Conservation (phyloP, 2,329 filamentous ascomycete species). For the Trichoderma harzianum region DNA sequence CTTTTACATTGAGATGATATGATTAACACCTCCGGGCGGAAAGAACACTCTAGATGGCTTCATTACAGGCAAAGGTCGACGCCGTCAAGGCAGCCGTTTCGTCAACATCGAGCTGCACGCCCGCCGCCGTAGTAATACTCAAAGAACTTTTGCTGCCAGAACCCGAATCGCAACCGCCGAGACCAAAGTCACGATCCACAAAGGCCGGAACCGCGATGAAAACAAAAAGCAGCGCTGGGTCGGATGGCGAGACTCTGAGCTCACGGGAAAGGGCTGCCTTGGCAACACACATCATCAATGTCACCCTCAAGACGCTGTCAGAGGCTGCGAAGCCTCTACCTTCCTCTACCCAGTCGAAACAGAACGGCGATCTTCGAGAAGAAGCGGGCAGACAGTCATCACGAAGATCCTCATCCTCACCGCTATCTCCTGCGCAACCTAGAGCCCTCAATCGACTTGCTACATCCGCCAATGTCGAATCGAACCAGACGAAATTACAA, state of each 20-base stretch:
- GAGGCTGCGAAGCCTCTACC: conserved; percentile 56
- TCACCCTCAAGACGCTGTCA: conserved; percentile 64
- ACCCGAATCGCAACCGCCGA: conserved; percentile 26
- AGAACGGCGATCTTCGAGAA: conserved; percentile 34
- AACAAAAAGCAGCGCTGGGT: conserved; percentile 23
- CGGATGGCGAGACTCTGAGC: conserved; percentile 29
- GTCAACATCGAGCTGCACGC: conserved; percentile 52
- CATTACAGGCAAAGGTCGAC: conserved; percentile 42
- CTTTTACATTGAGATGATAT: conserved; percentile 30
- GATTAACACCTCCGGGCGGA: conserved; percentile 27
- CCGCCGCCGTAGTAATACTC: conserved; percentile 44
- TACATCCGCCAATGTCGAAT: conserved; percentile 41
- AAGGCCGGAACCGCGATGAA: conserved; percentile 29
- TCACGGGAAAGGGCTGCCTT: conserved; percentile 59
- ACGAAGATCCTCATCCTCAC: conserved; percentile 54
- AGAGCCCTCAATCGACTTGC: conserved; percentile 58
- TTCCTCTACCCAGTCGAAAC: conserved; percentile 31
- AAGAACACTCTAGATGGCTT: conserved; percentile 40
- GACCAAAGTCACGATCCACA: conserved; percentile 27
- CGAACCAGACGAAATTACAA: conserved; percentile 33
- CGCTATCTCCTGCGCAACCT: conserved; percentile 59
- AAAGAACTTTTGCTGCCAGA: conserved; percentile 45
- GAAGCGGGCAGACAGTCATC: conserved; percentile 40
- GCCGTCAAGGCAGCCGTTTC: conserved; percentile 54
- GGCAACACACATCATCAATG: conserved; percentile 71